Percentiles rank a stretch among this genome's conserved stretches.
Evolutionary conservation across 805 yeast species (phyloP).

Genomic region (Candida gorgasii): DNA sequence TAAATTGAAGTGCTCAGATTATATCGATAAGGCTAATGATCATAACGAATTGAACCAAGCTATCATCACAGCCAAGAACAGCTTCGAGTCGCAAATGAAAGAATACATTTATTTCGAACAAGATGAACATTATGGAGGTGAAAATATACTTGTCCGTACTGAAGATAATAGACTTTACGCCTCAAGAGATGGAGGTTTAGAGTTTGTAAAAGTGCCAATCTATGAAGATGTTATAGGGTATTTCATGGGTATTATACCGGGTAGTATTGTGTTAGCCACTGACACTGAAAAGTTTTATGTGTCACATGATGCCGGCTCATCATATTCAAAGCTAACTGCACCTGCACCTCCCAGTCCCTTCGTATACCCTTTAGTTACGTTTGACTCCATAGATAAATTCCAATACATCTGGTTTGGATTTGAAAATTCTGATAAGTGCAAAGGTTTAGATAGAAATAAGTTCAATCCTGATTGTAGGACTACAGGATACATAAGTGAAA

Average conservation of each 20-base stretch:
- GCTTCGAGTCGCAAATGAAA: conserved; percentile 52
- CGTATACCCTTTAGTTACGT: conserved; percentile 49
- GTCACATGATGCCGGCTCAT: conserved; percentile 68
- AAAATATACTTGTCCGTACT: conserved; percentile 59
- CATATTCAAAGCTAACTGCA: conserved; percentile 47
- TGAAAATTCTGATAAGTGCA: conserved; percentile 43
- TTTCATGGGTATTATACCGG: conserved; percentile 56
- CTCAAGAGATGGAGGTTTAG: conserved; percentile 56
- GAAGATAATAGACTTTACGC: conserved; percentile 52
- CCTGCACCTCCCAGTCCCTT: conserved; percentile 51
- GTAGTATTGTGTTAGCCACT: conserved; percentile 58
- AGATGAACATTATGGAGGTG: conserved; percentile 33
- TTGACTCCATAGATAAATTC: conserved; percentile 52
- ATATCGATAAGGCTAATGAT: conserved; percentile 16
- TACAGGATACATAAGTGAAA: conserved; percentile 60
- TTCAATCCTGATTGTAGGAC: conserved; percentile 50
- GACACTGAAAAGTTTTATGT: conserved; percentile 49
- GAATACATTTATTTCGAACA: conserved; percentile 65
- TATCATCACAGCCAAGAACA: conserved; percentile 40
- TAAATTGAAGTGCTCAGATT: conserved; percentile 39
- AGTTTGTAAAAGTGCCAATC: conserved; percentile 33
- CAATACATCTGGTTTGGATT: conserved; percentile 73
- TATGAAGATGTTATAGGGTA: conserved; percentile 33
- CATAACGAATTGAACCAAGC: conserved; percentile 17
- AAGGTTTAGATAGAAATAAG: conserved; percentile 25